These are phyloP conservation scores for Myxozyma neotropica DNA, from an alignment of 805 yeast species.

Conservation along the genomic window DNA sequence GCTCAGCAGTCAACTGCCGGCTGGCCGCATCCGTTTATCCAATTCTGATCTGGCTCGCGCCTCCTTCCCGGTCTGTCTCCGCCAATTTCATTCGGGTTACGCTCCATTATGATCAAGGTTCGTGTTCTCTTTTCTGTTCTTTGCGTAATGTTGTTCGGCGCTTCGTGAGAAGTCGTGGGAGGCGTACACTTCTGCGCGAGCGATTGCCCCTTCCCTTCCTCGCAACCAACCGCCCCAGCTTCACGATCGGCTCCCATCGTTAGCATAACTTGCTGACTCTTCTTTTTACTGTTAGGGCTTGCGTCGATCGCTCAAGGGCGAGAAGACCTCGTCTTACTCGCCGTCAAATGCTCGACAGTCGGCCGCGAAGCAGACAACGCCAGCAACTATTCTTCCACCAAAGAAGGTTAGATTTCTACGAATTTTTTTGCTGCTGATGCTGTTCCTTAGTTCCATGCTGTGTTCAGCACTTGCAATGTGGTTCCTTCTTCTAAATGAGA, in stretches of 20 bases:
- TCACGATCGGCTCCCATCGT: too few relatives aligned
- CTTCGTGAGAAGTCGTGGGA: too few relatives aligned
- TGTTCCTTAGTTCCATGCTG: too few relatives aligned
- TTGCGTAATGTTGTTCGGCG: not conserved
- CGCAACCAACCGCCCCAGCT: too few relatives aligned
- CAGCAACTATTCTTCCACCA: conserved; percentile 15
- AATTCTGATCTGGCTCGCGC: not conserved
- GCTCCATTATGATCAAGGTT: conserved; percentile 11
- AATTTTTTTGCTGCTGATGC: too few relatives aligned
- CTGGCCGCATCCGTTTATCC: not conserved
- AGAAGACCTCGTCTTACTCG: not conserved
- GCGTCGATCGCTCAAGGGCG: conserved; percentile 30
- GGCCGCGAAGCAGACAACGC: not conserved
- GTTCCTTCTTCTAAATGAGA: not conserved
- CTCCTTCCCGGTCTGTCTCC: not conserved
- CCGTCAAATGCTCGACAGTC: not conserved
- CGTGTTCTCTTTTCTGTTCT: not conserved
- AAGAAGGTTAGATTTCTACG: conserved; percentile 15
- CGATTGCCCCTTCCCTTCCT: too few relatives aligned
- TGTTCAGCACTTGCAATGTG: too few relatives aligned
- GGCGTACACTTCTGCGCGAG: too few relatives aligned
- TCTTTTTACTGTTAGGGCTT: conserved; percentile 12
- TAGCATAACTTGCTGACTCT: not conserved
- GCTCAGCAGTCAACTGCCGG: not conserved
- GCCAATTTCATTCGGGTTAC: not conserved